Percentiles rank a stretch among this genome's conserved stretches.
Conservation (phyloP, 306 rosid species). For the Fragaria vesca region DNA sequence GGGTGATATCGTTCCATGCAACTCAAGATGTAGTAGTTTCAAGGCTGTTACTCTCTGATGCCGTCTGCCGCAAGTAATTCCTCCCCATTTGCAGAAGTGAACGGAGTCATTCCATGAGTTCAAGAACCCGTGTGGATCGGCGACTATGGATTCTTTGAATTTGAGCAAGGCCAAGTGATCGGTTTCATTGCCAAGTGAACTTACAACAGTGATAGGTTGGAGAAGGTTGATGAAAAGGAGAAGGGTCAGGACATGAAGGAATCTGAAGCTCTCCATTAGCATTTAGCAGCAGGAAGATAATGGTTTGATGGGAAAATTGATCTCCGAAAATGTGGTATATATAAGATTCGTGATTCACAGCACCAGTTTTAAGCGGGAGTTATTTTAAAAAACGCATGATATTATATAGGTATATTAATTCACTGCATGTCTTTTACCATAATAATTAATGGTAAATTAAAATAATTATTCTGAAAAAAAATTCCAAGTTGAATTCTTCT, state of each 20-base stretch:
- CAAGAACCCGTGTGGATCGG: background rate
- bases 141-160: constrained; percentile 14
- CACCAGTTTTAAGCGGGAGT: too few relatives aligned
- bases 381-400: too few relatives aligned
- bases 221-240: background rate
- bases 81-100: too few relatives aligned
- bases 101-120: too few relatives aligned
- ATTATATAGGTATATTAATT: too few relatives aligned
- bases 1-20: constrained; percentile 40
- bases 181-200: background rate
- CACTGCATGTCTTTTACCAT: too few relatives aligned
- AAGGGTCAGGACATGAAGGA: background rate
- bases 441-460: too few relatives aligned
- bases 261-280: background rate
- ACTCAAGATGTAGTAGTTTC: background rate
- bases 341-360: too few relatives aligned
- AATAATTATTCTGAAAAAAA: too few relatives aligned
- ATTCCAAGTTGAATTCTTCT: too few relatives aligned
- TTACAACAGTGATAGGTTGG: background rate
- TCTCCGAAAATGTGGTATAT: too few relatives aligned
- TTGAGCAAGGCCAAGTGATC: constrained; percentile 22
- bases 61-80: background rate
- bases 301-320: too few relatives aligned
- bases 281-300: background rate
- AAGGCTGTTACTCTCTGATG: background rate